Evolutionary conservation across 345 rosid genomes (phyloP), one percentile per base, ranked within the genome.

Genomic region (Camelina sativa): DNA sequence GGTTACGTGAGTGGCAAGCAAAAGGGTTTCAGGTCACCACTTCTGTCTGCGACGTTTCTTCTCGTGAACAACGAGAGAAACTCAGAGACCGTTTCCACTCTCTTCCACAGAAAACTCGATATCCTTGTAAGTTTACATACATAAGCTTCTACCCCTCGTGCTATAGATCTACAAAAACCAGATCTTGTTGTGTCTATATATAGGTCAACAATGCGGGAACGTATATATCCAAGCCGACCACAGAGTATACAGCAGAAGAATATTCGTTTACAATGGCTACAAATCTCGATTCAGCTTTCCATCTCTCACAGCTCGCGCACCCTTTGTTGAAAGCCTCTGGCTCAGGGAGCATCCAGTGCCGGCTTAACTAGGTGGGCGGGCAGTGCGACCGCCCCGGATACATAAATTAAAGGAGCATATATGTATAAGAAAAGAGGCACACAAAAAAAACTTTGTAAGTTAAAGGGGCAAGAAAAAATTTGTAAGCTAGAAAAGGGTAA

Each of bases 81-180:
- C 78, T 74, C 60, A 58, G 48, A 67, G 17, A 65, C 58, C 10
- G 91, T 80, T 40, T 76, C 76, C 62, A 55, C 78, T 13, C 11
- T 48, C 23, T 74, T 74, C 43, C 16, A 59, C 23, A 73, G 78
- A 22, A 66, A 74, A 60, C 61, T 74, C 67, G 58, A 74, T 54
- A 73, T 73, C 28, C 53, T 74, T 5, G 78, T 74, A 25, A 48
- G 67, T 54, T 3, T 13, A 44, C 15, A 34, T 13, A 0, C 2
- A 47, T 61, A 35, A 38, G 8, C 38, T 67, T 13, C 20, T 54
- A 5, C 51, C 6, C 38, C 20, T 23, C 13, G 8, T 6, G 53
- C 53, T 48, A 7, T 11, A 10, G 53, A 48, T 48, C 4, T 48
- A 48, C 11, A 8, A 48, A 4, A 48, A 48, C 53, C 53, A 16